Base-by-base conservation (phyloP, 495 filamentous ascomycete genomes). In the Daldinia vernicosa region DNA sequence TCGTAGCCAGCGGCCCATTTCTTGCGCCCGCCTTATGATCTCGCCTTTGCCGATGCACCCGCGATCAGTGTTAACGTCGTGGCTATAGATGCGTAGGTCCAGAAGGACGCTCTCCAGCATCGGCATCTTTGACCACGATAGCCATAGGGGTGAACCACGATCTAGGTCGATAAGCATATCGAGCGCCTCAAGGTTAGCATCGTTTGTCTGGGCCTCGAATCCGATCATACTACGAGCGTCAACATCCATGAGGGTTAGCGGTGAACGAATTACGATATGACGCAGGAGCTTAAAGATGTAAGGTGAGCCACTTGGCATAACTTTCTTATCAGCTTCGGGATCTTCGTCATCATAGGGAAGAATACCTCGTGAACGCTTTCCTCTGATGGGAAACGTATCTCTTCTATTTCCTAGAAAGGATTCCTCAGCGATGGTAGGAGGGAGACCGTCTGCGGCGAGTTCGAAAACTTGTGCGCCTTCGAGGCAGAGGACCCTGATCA, bases 111-210 rank as follows among this genome's bases (percentile, higher is more conserved):
- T 77, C 56, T 77, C 64, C 0, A 77, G 73, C 19, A 51, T 67
- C 6, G 67, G 67, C 73, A 77, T 75, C 56, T 63, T 50, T 7
- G 66, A 74, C 75, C 75, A 77, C 2, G 75, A 75, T 9, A 77
- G 43, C 75, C 75, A 77, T 4, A 77, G 14, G 6, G 70, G 75
- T 12, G 73, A 65, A 0, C 67, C 57, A 2, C 70, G 68, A 24
- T 77, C 73, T 8, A 74, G 60, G 27, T 77, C 66, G 5, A 77
- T 53, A 7, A 50, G 59, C 11, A 50, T 47, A 24, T 75, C 56
- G 3, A 77, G 59, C 8, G 50, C 63, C 17, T 71, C 54, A 26
- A 62, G 39, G 24, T 65, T 55, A 5, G 6, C 56, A 1, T 37
- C 24, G 26, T 51, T 60, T 19, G 58, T 53, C 14, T 47, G 11